phyloP scores from a whole-genome alignment of 2,329 filamentous ascomycete species.

The Tolypocladium capitatum region DNA sequence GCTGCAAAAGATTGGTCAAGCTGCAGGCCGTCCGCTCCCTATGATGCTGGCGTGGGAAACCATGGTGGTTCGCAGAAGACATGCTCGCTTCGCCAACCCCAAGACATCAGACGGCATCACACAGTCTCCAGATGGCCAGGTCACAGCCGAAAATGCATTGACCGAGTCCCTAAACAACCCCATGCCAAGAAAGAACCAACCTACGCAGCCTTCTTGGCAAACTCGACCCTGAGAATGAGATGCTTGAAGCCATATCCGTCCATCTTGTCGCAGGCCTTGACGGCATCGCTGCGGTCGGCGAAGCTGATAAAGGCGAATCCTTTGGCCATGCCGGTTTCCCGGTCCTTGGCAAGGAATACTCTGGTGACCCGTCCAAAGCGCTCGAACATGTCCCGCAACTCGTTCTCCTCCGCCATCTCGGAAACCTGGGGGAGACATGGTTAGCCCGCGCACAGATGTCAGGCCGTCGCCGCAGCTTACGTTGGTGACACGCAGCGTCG shows the following conservation, averaged over 20 bases:
- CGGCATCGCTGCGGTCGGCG: slow-evolving; percentile 77
- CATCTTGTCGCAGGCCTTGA: slow-evolving; percentile 92
- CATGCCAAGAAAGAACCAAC: slow-evolving; percentile 8
- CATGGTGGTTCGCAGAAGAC: neutral
- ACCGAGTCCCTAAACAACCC: slow-evolving; percentile 1
- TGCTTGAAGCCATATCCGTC: slow-evolving; percentile 88
- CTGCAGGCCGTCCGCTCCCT: too few relatives aligned
- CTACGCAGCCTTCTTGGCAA: slow-evolving; percentile 59
- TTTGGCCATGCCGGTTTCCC: slow-evolving; percentile 92
- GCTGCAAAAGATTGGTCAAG: neutral
- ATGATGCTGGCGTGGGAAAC: too few relatives aligned
- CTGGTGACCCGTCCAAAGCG: slow-evolving; percentile 91
- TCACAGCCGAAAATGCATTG: slow-evolving; percentile 1
- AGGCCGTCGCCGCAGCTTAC: slow-evolving; percentile 41
- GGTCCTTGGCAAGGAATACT: slow-evolving; percentile 95
- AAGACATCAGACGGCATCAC: neutral
- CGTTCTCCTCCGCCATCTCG: slow-evolving; percentile 91
- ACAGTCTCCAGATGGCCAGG: neutral
- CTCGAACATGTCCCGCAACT: slow-evolving; percentile 96
- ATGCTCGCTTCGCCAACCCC: neutral
- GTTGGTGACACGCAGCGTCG: slow-evolving; percentile 94
- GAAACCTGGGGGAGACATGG: slow-evolving; percentile 50
- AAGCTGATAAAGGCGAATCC: slow-evolving; percentile 99
- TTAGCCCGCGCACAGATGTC: neutral
- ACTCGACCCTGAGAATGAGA: slow-evolving; percentile 76